phyloP scores from a whole-genome alignment of 345 rosid genomes.

The Barbarea vulgaris region DNA sequence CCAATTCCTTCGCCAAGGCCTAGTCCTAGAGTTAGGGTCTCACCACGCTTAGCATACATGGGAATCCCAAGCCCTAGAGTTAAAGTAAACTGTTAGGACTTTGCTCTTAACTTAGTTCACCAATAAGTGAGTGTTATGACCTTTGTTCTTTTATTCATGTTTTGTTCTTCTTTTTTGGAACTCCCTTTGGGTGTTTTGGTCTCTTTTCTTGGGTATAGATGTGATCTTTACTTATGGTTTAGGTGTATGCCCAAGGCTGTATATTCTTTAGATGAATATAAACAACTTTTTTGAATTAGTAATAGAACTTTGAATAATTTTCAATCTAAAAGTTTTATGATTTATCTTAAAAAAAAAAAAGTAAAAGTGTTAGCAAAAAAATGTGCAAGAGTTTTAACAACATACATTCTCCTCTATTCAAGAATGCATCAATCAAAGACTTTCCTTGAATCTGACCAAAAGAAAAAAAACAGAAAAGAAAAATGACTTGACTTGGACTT shows the following conservation, averaged over 20 bases:
- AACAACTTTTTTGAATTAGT: background rate
- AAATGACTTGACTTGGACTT: background rate
- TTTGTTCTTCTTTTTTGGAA: background rate
- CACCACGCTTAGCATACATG: conserved; percentile 53
- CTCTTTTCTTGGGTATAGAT: background rate
- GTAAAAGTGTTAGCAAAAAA: background rate
- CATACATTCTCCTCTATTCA: background rate
- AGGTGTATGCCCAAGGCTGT: conserved; percentile 1
- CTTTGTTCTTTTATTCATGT: conserved; percentile 34
- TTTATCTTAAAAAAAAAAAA: background rate
- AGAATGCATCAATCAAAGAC: background rate
- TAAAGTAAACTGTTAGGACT: conserved; percentile 33
- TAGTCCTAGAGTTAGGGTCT: conserved; percentile 46
- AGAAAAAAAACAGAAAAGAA: too few species aligned
- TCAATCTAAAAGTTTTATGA: background rate
- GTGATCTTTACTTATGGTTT: conserved; percentile 6
- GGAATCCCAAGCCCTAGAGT: conserved; percentile 54
- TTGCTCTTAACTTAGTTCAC: conserved; percentile 8
- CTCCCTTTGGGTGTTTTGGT: background rate
- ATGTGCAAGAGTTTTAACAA: background rate
- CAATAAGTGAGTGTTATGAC: conserved; percentile 3
- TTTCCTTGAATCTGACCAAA: background rate
- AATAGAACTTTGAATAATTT: background rate
- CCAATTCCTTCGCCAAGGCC: conserved; percentile 66
- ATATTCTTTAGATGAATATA: background rate